Evolutionary conservation across 2,329 filamentous ascomycete species (phyloP).

Genomic region (Talaromyces sp.): DNA sequence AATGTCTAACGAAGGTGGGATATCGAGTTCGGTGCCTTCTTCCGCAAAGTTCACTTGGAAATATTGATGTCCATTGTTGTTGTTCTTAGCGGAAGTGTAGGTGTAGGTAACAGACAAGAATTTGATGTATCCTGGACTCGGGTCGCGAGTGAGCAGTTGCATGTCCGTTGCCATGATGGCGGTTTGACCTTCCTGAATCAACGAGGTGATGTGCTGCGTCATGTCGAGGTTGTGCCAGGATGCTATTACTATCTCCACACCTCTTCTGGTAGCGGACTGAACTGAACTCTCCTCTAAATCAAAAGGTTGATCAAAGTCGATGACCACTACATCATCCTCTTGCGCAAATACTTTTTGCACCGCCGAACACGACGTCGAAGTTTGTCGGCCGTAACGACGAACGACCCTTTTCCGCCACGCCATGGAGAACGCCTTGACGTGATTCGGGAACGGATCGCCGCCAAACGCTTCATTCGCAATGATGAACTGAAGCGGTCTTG

Average conservation of each 20-base stretch:
- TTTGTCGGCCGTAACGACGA: not conserved
- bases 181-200: not conserved
- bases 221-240: slow-evolving; percentile 4
- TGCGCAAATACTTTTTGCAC: not conserved
- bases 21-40: not conserved
- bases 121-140: slow-evolving; percentile 3
- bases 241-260: not conserved
- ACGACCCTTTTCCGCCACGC: not conserved
- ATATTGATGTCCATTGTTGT: not conserved
- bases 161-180: not conserved
- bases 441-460: not conserved
- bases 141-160: not conserved
- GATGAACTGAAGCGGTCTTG: not conserved
- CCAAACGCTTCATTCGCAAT: not conserved
- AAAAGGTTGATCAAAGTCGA: not conserved
- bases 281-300: too few species aligned
- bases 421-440: slow-evolving; percentile 1
- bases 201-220: not conserved
- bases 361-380: not conserved
- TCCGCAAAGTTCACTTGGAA: not conserved
- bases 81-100: not conserved
- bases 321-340: not conserved
- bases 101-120: not conserved
- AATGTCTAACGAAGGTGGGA: not conserved
- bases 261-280: too few species aligned